Evolutionary conservation across 106 monocot species (phyloP).

Genomic region (Phalaenopsis equestris): DNA sequence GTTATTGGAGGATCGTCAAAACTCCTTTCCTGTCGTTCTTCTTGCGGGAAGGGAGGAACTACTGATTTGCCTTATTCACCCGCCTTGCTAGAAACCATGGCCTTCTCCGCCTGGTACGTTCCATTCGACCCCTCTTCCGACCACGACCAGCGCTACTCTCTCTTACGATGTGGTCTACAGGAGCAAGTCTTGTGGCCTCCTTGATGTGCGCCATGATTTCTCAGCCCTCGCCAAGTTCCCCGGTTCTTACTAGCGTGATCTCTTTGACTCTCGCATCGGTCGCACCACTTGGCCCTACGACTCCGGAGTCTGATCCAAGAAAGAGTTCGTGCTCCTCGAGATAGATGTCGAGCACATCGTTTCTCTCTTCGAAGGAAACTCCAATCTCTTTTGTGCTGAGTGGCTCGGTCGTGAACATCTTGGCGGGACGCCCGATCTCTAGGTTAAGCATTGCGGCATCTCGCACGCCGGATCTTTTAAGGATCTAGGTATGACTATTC

Average conservation of each 20-base stretch:
- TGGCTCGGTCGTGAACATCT: conserved; percentile 70
- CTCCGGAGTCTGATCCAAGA: no score
- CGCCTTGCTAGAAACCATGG: no score
- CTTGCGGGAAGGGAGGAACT: no score
- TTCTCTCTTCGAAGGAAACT: no score
- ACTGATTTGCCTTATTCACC: no score
- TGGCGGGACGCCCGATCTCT: conserved; percentile 80
- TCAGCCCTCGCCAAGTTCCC: conserved; percentile 34
- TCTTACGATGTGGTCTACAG: conserved; percentile 93
- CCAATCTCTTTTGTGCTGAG: conserved; percentile 72
- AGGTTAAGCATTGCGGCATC: conserved; percentile 97
- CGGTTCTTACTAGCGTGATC: conserved; percentile 19
- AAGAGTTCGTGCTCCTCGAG: conserved; percentile 8
- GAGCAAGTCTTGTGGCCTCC: conserved; percentile 59
- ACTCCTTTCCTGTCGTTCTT: no score
- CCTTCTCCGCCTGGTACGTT: neutral
- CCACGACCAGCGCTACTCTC: conserved; percentile 55
- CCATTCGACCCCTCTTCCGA: neutral
- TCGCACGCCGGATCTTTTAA: conserved; percentile 90
- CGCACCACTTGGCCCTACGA: no score
- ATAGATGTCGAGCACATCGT: no score
- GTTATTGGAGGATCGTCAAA: no score
- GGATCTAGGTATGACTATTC: conserved; percentile 98
- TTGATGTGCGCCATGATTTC: conserved; percentile 9
- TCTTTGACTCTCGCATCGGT: no score